Base-by-base conservation (phyloP, 1,284 basidiomycete species). In the Trichosporon faecale region DNA sequence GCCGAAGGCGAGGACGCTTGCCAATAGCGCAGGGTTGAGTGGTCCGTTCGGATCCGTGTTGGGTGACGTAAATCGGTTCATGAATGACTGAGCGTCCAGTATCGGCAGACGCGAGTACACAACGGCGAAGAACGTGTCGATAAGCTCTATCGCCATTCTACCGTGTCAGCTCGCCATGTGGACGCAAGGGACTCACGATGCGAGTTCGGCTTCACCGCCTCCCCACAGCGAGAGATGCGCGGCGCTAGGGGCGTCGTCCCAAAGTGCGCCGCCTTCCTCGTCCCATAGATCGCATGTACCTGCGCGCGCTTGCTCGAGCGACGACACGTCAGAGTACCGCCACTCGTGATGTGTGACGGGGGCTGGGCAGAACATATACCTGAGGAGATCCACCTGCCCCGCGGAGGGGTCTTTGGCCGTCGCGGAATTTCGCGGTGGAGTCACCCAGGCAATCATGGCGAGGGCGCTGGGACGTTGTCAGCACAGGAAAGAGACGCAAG, bases 1-100 rank as follows among this genome's bases (percentile, higher is more conserved):
- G 23, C 94, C 94, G 90, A 92, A 95, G 0, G 94, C 93, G 64
- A 97, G 85, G n/a, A 95, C 90, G 0, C 91, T 91, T 3, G 94
- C 94, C 46, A 96, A 86, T 18, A 95, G 85, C 2, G 91, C 88
- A 57, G 91, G 90, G 70, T 92, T 88, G 3, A 91, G 78, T 2
- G 88, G 85, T 44, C 79, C 78, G 25, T 70, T 85, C 72, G 70
- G 73, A 31, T 76, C 73, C 74, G 60, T 80, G 72, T 68, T 77
- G 69, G 79, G 77, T 4, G 75, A 64, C 11, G 72, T 74, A 66
- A 81, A 82, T n/a, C 77, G 81, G 64, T 86, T 85, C 71, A 91
- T 90, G 80, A 94, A 92, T 73, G 89, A 88, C 27, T 87, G 83
- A 68, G 91, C 91, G 82, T 92, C 91, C 78, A 93, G 88, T 66